phyloP scores from a whole-genome alignment of 2,329 filamentous ascomycete genomes.

The Phyllosticta citrichinensis region DNA sequence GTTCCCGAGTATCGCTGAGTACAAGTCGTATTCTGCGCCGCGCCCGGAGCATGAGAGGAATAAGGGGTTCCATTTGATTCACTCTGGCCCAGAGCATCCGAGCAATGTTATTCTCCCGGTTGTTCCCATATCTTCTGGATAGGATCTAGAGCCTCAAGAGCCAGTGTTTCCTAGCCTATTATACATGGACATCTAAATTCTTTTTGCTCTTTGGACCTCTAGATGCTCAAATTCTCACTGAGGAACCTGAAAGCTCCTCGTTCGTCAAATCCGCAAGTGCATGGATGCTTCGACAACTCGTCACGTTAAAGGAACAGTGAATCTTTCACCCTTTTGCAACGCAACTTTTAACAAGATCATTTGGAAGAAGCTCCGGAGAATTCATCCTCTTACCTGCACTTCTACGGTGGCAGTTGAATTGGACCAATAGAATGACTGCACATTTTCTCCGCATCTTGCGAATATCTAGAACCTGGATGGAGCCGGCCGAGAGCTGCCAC shows the following conservation, averaged over 20 bases:
- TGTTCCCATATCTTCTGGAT: not conserved
- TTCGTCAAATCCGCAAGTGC: not conserved
- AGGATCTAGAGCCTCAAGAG: not conserved
- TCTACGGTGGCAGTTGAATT: too few relatives aligned
- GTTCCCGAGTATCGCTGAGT: slow-evolving; percentile 31
- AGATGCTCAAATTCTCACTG: too few relatives aligned
- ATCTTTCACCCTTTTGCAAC: too few relatives aligned
- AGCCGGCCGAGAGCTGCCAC: not conserved
- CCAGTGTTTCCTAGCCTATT: too few relatives aligned
- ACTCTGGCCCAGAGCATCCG: slow-evolving; percentile 29
- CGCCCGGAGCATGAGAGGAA: slow-evolving; percentile 34
- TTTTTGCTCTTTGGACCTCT: too few relatives aligned
- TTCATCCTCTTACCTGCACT: too few relatives aligned
- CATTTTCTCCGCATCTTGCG: not conserved
- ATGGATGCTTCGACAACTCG: not conserved
- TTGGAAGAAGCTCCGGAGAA: too few relatives aligned
- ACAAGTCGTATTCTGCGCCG: slow-evolving; percentile 27
- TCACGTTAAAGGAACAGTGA: not conserved
- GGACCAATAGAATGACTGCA: too few relatives aligned
- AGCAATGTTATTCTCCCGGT: slow-evolving; percentile 32
- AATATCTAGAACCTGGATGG: not conserved
- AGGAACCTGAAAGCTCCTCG: too few relatives aligned
- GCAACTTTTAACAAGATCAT: too few relatives aligned
- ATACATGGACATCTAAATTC: too few relatives aligned
- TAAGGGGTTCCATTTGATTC: slow-evolving; percentile 29